Evolutionary conservation across 2,329 filamentous ascomycete genomes (phyloP), one percentile per base, ranked within the genome.

Genomic region (Pseudonectria buxi): DNA sequence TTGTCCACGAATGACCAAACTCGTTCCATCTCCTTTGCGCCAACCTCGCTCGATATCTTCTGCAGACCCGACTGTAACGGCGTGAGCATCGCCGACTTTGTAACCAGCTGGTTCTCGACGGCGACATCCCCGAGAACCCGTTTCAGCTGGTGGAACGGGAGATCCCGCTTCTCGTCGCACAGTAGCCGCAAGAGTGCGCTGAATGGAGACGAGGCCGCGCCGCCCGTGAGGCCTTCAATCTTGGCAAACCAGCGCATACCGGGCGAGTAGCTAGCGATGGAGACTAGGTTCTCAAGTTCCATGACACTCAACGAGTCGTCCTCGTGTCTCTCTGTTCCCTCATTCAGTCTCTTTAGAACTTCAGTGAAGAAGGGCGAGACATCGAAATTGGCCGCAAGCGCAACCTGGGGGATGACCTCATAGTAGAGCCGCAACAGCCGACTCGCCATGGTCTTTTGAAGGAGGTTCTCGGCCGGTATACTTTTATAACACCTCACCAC

Each of bases 161-260:
- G 47, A 14, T 52, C 50, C 30, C 47, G 45, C 30, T 55, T 49
- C 28, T 50, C 49, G 13, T 47, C 47, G 29, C 58, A 64, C 3
- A 62, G 45, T 4, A 65, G 48, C 40, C 71, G 77, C 6, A 90
- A 58, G 14, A 90, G 69, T 0, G 79, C 78, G n/a, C 77, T 76
- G 43, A 88, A 86, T 0, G 84, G 83, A 4, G 83, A 86, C 3
- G 49, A 50, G 6, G 45, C 40, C 7, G 43, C 43, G 13, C 50
- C 49, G 26, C 76, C 65, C 2, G 61, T 56, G n/a, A 83, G 65
- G 1, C 71, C 71, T 45, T 83, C 76, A 39, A 67, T 74, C 53
- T 85, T 89, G 43, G 83, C 74, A 66, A 92, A 95, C 90, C 90
- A 96, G 43, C 83, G 79, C 80, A 95, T 92, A 6, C 81, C 81